Percentiles rank a stretch among this genome's conserved stretches.
phyloP scores from a whole-genome alignment of 2,329 filamentous ascomycete species.

The Sporothrix sp. region DNA sequence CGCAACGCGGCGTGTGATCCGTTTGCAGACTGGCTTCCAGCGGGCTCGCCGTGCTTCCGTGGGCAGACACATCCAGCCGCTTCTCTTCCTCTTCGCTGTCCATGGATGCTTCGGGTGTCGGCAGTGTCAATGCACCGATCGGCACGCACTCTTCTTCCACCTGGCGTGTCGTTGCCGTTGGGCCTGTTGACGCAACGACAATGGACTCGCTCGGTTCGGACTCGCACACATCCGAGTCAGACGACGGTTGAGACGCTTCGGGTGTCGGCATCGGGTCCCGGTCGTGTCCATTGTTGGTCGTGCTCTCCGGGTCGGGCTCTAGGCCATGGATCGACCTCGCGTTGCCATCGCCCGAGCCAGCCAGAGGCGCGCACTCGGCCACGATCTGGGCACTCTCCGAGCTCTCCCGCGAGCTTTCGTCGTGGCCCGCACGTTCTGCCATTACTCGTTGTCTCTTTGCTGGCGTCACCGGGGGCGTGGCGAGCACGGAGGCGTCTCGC shows the following conservation, averaged over 20 bases:
- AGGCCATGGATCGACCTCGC: too few relatives aligned
- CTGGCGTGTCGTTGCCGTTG: background rate
- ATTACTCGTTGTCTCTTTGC: constrained; percentile 38
- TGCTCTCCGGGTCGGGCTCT: constrained; percentile 26
- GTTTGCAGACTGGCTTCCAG: background rate
- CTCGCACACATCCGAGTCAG: constrained; percentile 4
- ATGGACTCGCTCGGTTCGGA: background rate
- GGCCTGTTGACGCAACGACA: background rate
- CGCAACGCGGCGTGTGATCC: background rate
- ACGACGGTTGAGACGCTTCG: constrained; percentile 3
- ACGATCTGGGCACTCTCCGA: constrained; percentile 27
- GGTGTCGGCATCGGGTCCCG: constrained; percentile 12
- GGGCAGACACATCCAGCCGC: background rate
- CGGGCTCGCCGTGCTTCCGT: background rate
- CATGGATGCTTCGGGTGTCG: constrained; percentile 12
- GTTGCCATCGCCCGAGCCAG: too few relatives aligned
- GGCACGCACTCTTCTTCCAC: constrained; percentile 1
- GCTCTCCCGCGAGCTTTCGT: constrained; percentile 30
- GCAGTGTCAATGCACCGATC: background rate
- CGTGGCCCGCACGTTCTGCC: constrained; percentile 1
- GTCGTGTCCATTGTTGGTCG: constrained; percentile 4
- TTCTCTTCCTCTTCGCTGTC: constrained; percentile 9
- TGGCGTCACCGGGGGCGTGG: constrained; percentile 46
- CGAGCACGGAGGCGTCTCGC: constrained; percentile 34
- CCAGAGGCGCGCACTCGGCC: too few relatives aligned